phyloP scores from a whole-genome alignment of 2,329 filamentous ascomycete species.

The Tolypocladium nubicola region DNA sequence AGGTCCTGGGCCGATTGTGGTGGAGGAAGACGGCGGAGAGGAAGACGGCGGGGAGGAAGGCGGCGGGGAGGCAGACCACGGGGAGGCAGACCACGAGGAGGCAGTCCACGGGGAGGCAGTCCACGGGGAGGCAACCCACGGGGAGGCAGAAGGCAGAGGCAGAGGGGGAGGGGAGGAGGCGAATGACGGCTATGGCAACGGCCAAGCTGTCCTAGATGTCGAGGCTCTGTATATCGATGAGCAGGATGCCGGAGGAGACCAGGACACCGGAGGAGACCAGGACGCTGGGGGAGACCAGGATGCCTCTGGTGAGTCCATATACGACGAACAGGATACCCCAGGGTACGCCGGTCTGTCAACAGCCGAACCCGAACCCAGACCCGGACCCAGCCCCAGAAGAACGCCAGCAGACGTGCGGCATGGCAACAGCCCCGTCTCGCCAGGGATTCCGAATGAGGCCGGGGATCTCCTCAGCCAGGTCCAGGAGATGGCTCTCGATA shows the following conservation, averaged over 20 bases:
- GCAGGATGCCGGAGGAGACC: not conserved
- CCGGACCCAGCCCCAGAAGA: no score
- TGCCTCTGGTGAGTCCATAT: slow-evolving; percentile 1
- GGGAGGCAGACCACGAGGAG: no score
- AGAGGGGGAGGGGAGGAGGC: not conserved
- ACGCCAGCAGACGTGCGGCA: not conserved
- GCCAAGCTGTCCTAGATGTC: slow-evolving; percentile 3
- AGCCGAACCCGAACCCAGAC: no score
- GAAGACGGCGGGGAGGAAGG: not conserved
- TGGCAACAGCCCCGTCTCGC: not conserved
- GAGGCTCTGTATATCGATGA: not conserved
- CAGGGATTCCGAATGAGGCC: not conserved
- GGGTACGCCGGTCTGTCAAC: not conserved
- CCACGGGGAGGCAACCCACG: not conserved
- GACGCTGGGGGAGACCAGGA: slow-evolving; percentile 10
- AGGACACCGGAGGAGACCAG: slow-evolving; percentile 12
- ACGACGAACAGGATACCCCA: not conserved
- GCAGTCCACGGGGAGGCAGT: not conserved
- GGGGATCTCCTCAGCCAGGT: not conserved
- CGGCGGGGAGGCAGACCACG: no score
- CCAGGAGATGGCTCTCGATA: not conserved
- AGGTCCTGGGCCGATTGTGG: not conserved
- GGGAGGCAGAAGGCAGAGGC: not conserved
- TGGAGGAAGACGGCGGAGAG: no score
- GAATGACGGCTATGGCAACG: slow-evolving; percentile 10